Evolutionary conservation across 257 asterid genomes (phyloP).

Genomic region (Solanum paucissectum): DNA sequence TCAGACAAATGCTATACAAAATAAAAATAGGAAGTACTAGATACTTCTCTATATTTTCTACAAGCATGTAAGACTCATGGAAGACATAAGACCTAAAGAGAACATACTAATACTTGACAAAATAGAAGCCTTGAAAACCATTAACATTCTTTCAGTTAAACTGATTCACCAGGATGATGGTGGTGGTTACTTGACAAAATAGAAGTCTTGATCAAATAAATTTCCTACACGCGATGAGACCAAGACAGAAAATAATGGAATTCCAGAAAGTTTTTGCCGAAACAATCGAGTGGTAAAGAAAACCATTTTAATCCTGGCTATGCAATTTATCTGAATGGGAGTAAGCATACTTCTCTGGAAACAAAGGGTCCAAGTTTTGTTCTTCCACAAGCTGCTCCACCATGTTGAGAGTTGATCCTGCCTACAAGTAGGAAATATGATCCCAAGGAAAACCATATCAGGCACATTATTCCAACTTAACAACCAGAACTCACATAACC

Average conservation of each 20-base stretch:
- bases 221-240: background rate
- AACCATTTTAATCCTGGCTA: background rate
- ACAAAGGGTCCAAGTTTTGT: slow-evolving; percentile 50
- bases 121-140: slow-evolving; percentile 1
- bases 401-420: slow-evolving; percentile 43
- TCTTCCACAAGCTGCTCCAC: slow-evolving; percentile 80
- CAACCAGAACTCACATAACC: background rate
- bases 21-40: background rate
- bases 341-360: slow-evolving; percentile 27
- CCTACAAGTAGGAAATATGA: slow-evolving; percentile 25
- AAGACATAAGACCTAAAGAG: background rate
- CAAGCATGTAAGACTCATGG: background rate
- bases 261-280: background rate
- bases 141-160: background rate
- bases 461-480: background rate
- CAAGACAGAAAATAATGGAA: background rate
- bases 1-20: background rate
- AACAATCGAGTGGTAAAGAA: background rate
- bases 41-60: background rate
- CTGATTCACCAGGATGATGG: background rate
- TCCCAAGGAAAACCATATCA: background rate
- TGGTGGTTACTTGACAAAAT: background rate
- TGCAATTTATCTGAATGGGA: background rate
- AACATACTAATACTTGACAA: background rate
- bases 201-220: accelerated